Evolutionary conservation across 345 rosid species (phyloP).

Genomic region (Pistacia atlantica): DNA sequence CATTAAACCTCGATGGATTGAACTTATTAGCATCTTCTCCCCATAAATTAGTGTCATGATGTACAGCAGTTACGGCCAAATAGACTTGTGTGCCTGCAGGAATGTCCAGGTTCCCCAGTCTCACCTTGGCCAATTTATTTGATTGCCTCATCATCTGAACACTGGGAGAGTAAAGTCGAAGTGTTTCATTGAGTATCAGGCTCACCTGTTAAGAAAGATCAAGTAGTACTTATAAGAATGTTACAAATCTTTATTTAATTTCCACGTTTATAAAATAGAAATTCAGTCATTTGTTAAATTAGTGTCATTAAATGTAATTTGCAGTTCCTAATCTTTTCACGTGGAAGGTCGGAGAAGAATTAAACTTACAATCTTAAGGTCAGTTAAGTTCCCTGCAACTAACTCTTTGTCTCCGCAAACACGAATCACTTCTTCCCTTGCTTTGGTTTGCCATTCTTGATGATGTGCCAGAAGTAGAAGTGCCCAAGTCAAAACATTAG

Average conservation of each 20-base stretch:
- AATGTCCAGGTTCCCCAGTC: constrained; percentile 57
- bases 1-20: constrained; percentile 57
- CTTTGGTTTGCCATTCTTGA: constrained; percentile 76
- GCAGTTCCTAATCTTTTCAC: too few species aligned
- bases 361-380: constrained; percentile 65
- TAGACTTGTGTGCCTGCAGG: constrained; percentile 63
- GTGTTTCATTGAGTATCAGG: constrained; percentile 69
- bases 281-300: too few species aligned
- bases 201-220: constrained; percentile 42
- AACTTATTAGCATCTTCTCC: constrained; percentile 64
- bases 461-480: constrained; percentile 63
- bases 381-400: constrained; percentile 40
- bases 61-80: constrained; percentile 47
- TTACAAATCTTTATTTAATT: too few species aligned
- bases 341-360: neutral
- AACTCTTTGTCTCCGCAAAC: constrained; percentile 37
- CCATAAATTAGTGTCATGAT: constrained; percentile 63
- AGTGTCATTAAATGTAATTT: too few species aligned
- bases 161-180: constrained; percentile 75
- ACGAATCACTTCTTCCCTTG: constrained; percentile 60
- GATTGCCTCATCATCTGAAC: constrained; percentile 52
- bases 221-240: neutral
- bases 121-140: constrained; percentile 25
- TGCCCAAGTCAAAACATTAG: constrained; percentile 64
- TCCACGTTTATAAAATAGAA: too few species aligned